Evolutionary conservation across 495 filamentous ascomycete species (phyloP).

Genomic region (Penicillium coprophilum): DNA sequence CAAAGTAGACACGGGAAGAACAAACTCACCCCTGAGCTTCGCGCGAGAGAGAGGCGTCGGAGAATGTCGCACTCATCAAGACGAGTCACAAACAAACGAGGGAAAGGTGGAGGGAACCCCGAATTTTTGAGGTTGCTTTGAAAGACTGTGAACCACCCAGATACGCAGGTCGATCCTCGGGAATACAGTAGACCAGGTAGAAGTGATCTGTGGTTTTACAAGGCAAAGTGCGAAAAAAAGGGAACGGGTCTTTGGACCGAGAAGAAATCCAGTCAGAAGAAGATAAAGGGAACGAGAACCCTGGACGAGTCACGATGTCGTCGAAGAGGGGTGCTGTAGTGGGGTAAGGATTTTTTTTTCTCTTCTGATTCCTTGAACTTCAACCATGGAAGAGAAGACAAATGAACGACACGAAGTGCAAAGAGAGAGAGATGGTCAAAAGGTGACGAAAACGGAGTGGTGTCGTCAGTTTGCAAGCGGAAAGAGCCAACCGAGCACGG

Average conservation of each 20-base stretch:
- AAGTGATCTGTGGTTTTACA: conserved; percentile 15
- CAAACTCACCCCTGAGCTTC: conserved; percentile 43
- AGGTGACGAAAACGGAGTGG: conserved; percentile 26
- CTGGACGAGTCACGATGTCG: conserved; percentile 29
- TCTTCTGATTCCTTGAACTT: neutral
- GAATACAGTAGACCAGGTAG: conserved; percentile 17
- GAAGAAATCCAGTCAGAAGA: conserved; percentile 9
- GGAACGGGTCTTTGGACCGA: conserved; percentile 12
- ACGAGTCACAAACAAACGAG: conserved; percentile 26
- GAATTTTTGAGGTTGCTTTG: conserved; percentile 14
- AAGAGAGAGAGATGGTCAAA: conserved; percentile 9
- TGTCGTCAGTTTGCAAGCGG: conserved; percentile 42
- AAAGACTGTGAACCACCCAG: conserved; percentile 28
- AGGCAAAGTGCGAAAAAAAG: conserved; percentile 6
- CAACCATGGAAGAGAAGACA: conserved; percentile 6
- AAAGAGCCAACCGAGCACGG: conserved; percentile 17
- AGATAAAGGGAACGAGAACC: conserved; percentile 17
- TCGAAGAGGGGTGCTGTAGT: conserved; percentile 23
- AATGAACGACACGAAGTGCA: conserved; percentile 23
- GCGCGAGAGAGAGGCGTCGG: conserved; percentile 48
- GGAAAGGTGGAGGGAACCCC: conserved; percentile 25
- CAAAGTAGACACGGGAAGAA: conserved; percentile 12
- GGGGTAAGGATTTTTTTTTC: conserved; percentile 14
- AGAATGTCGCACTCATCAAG: conserved; percentile 51
- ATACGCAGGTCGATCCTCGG: conserved; percentile 23